Base-by-base conservation (phyloP, 2,329 filamentous ascomycete species). In the Parastagonospora avenae region DNA sequence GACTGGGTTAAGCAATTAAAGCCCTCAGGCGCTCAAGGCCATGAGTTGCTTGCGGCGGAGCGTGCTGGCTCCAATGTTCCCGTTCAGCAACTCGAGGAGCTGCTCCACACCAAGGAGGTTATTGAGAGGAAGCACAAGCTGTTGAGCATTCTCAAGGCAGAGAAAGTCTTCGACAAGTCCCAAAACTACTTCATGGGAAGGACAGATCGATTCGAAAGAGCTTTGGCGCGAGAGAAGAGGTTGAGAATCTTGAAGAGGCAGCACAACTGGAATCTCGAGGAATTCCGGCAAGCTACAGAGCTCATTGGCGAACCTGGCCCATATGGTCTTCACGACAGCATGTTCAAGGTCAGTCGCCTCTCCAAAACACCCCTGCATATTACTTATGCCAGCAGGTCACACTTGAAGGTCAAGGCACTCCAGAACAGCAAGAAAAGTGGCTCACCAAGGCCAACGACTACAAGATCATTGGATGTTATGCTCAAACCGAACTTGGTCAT, bases 401-500 rank as follows among this genome's bases (percentile, higher is more conserved):
- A 0, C 78, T 91, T 29, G 79, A 82, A 27, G 87, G 89, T 60
- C 89, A 92, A 76, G 85, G 85, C 27, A 89, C 84, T 4, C 82
- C 87, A 0, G 87, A 89, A 67, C 90, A 92, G 70, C 85, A 89
- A 63, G 84, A 89, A 70, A 78, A 85, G 50, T 92, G 90, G 77
- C 80, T 91, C 30, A 83, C 88, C 67, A 83, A 79, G 32, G 88
- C 89, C 1, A 78, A 85, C 59, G 82, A 82, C 36, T 91, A 91
- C 74, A 79, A 90, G 67, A 84, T 85, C 63, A 88, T 91, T 59
- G 89, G 89, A 46, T 92, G 89, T 66, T 92, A 92, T 64, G 89
- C 89, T 7, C 89, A 92, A 74, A 92, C 89, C 0, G 89, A 92
- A 73, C 77, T 92, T 35, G 89, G 89, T 14, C 89, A 92, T 67